Evolutionary conservation across 2,329 filamentous ascomycete species (phyloP), one percentile per base, ranked within the genome.

Genomic region (Exophiala bonariae): DNA sequence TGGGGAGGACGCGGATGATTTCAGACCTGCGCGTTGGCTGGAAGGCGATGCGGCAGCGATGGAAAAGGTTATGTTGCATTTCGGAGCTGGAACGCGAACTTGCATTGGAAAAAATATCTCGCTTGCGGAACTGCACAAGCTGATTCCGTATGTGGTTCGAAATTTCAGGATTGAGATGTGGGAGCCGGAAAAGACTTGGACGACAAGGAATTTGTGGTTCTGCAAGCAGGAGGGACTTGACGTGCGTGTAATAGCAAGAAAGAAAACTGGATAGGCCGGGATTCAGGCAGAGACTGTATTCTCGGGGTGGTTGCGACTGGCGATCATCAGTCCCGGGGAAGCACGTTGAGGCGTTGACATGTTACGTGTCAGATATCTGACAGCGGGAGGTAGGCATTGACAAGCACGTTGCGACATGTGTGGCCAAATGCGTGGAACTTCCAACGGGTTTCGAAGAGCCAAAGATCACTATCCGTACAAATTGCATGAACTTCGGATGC

Each of bases 21-120:
- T 41, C 33, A 43, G 50, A 8, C 61, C 61, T 0, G 52, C 52
- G 7, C 39, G 60, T 9, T 63, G 61, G 60, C 23, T 61, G 1
- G 39, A 39, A 14, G 55, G 36, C n/a, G 46, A 55, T 4, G 23
- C 41, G 3, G 53, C 38, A 14, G 34, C 28, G n/a, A 49, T 56
- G 47, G 57, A 60, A 34, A 49, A 44, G 18, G 44, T 44, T 17
- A 47, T 55, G 52, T 31, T 55, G n/a, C 49, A 55, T 14, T 55
- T 55, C 20, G 52, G 49, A 3, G 50, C 50, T 6, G 52, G 52
- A 17, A 52, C 52, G 13, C 41, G 52, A 9, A 55, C 52, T 11
- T 55, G 52, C 36, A 55, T 55, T 33, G 52, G 52, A 19, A 52
- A 52, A 36, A 55, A 55, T 44, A 32, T 46, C 26, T 17, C 22